Percentiles rank a stretch among this genome's conserved stretches.
phyloP scores from a whole-genome alignment of 140 eudicot species.

The Bidens hawaiensis region DNA sequence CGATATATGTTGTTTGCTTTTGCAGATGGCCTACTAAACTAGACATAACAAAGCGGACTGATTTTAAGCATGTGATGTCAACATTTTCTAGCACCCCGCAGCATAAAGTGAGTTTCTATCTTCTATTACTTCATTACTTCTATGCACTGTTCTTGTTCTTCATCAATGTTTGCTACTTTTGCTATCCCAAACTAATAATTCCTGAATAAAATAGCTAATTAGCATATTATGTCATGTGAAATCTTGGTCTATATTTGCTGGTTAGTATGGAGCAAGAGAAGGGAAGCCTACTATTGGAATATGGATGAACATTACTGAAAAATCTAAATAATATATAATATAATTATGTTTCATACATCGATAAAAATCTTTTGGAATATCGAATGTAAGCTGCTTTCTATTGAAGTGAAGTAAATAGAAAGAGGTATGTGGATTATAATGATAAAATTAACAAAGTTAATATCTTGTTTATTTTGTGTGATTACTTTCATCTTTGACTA shows the following conservation, averaged over 20 bases:
- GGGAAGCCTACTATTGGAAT: slow-evolving; percentile 17
- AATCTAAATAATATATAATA: slow-evolving; percentile 11
- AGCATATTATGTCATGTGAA: slow-evolving; percentile 17
- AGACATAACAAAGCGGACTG: slow-evolving; percentile 97
- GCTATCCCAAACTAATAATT: background rate
- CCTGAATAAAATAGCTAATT: slow-evolving; percentile 13
- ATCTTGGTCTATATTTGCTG: slow-evolving; percentile 17
- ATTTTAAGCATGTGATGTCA: slow-evolving; percentile 82
- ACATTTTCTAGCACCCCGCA: slow-evolving; percentile 78
- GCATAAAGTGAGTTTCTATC: slow-evolving; percentile 60
- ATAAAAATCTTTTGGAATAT: slow-evolving; percentile 11
- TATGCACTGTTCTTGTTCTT: slow-evolving; percentile 9
- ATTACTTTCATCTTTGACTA: background rate
- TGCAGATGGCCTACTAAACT: slow-evolving; percentile 95
- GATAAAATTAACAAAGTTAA: slow-evolving; percentile 7
- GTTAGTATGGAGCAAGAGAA: slow-evolving; percentile 28
- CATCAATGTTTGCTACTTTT: slow-evolving; percentile 5
- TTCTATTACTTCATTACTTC: background rate
- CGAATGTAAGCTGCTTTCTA: slow-evolving; percentile 4
- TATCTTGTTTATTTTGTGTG: background rate
- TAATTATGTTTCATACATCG: slow-evolving; percentile 12
- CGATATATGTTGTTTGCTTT: slow-evolving; percentile 20
- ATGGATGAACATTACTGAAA: slow-evolving; percentile 16
- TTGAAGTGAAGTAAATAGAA: slow-evolving; percentile 7
- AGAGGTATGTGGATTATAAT: slow-evolving; percentile 13